Evolutionary conservation across 2,329 filamentous ascomycete species (phyloP), one percentile per base, ranked within the genome.

Genomic region (Endoconidiophora polonica): DNA sequence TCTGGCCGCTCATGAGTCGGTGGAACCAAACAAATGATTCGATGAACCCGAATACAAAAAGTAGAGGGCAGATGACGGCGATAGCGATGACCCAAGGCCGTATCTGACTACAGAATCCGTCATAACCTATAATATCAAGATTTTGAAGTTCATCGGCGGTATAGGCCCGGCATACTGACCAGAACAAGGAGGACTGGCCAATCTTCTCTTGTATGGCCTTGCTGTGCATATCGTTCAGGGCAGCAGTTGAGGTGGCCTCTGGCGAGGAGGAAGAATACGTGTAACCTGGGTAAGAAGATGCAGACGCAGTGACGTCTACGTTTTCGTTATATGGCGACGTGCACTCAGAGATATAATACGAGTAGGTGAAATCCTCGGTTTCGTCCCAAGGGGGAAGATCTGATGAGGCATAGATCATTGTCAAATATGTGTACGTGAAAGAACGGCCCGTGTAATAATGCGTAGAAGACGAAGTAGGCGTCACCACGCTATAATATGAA

Each of bases 11-110:
- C 60, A 63, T 63, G 46, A 62, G 49, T 18, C 58, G 53, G n/a
- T 56, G 55, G 54, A 61, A 62, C 61, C 62, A 63, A 43, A 59
- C 53, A 52, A 55, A 62, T 20, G 58, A 61, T 48, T 62, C 60
- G 20, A 59, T 5, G 52, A 60, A 61, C 24, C 60, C 60, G 3
- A 60, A 52, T 6, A 62, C 23, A 48, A 62, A 61, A 10, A 63
- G 20, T 10, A 54, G n/a, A 0, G 60, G 60, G 22, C 63, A 40
- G 16, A 62, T 22, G 6, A 51, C 42, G 4, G 56, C 58, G 1
- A 63, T 16, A 10, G 58, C 54, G n/a, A 63, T 57, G 38, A 59
- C 46, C 33, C 46, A 48, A 16, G 46, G 46, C 14, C 40, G 22
- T 7, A 48, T 1, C 14, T 33, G 2, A 12, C n/a, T 26, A 14